Conservation (phyloP, 2,329 filamentous ascomycete genomes). For the Blastomyces percursus region DNA sequence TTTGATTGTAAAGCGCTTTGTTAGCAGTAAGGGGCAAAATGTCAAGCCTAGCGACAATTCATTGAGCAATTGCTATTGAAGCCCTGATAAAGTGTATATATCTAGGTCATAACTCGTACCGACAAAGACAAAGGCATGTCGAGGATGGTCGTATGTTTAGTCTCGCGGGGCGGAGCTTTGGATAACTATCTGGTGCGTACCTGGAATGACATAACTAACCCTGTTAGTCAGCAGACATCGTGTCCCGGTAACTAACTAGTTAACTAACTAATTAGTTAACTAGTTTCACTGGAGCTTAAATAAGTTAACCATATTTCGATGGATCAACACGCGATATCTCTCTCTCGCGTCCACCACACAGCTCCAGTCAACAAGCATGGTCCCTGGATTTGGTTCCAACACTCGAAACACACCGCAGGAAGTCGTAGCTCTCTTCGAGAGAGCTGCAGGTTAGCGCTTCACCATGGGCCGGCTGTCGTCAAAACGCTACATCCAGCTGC, state of each 20-base stretch:
- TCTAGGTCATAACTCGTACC: background rate
- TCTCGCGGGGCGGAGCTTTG: background rate
- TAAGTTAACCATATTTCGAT: background rate
- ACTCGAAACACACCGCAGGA: constrained; percentile 5
- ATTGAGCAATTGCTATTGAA: background rate
- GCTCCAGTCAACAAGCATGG: background rate
- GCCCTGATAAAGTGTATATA: background rate
- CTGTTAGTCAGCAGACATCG: background rate
- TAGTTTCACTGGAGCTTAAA: too few species aligned
- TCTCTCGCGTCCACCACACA: background rate
- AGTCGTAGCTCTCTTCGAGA: background rate
- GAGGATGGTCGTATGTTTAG: background rate
- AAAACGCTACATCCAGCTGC: constrained; percentile 65
- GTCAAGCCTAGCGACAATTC: background rate
- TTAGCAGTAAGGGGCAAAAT: background rate
- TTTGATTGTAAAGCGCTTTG: background rate
- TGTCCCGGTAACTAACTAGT: too few species aligned
- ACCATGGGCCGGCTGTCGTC: constrained; percentile 73
- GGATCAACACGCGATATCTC: background rate
- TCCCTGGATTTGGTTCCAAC: background rate
- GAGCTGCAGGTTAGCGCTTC: constrained; percentile 9
- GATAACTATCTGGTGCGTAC: background rate
- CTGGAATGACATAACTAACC: background rate
- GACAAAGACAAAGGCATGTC: background rate
- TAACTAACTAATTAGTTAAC: too few species aligned